Conservation (phyloP, 2,329 filamentous ascomycete species). For the Chaetomium globosum region DNA sequence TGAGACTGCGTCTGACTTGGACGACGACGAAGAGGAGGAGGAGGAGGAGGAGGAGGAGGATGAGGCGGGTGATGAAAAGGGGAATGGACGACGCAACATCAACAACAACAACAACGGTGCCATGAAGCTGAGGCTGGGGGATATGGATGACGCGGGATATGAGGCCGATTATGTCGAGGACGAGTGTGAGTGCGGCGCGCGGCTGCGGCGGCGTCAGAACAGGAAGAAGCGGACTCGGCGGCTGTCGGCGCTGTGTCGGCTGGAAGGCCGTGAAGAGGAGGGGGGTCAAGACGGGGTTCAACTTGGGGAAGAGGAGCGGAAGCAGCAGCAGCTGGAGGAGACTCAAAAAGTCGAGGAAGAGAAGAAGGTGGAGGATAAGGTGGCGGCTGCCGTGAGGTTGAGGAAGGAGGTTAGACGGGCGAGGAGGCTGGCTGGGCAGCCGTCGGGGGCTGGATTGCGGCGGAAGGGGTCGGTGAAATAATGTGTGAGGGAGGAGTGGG, state of each 20-base stretch:
- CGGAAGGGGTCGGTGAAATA: constrained; percentile 10
- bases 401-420: constrained; percentile 41
- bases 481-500: not conserved
- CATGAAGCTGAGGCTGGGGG: not conserved
- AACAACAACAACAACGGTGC: too few species aligned
- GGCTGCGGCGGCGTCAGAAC: not conserved
- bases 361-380: constrained; percentile 24
- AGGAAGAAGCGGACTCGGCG: constrained; percentile 14
- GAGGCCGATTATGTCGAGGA: constrained; percentile 17
- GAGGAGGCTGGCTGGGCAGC: constrained; percentile 33
- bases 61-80: too few species aligned
- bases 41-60: not conserved
- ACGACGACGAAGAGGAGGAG: not conserved
- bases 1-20: not conserved
- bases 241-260: constrained; percentile 26
- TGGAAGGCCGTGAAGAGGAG: not conserved
- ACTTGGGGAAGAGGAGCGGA: not conserved
- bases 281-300: not conserved
- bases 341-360: not conserved
- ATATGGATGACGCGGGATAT: constrained; percentile 7
- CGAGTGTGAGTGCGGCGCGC: not conserved
- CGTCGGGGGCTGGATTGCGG: constrained; percentile 16
- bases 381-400: constrained; percentile 38
- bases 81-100: not conserved
- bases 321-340: constrained; percentile 21